A percentile compares a stretch with the other conserved stretches of the same genome.
Conservation (phyloP, 768 basidiomycete genomes). For the Xanthoconium stramineum region DNA sequence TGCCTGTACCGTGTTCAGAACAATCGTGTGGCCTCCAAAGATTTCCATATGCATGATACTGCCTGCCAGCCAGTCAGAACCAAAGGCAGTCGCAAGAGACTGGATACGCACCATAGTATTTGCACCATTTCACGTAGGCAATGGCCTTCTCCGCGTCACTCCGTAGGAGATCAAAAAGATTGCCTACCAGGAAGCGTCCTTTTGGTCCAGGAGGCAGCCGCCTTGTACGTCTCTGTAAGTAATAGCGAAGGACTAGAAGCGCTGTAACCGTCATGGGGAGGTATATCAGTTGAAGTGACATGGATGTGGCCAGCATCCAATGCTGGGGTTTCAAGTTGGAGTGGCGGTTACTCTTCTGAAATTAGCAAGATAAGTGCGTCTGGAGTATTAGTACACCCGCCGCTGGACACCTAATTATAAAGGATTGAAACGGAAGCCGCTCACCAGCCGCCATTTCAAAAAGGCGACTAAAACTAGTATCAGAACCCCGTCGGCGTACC, state of each 20-base stretch:
- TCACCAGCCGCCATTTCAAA: no score
- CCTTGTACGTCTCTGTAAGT: not conserved
- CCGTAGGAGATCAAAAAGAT: not conserved
- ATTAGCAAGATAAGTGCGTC: no score
- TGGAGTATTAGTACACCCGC: no score
- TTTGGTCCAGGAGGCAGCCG: conserved; percentile 1
- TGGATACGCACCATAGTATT: not conserved
- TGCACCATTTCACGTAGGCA: not conserved
- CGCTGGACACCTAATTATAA: no score
- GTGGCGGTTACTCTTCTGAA: no score
- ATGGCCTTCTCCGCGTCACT: not conserved
- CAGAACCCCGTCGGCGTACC: no score
- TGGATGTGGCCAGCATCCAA: not conserved
- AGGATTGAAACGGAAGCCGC: no score
- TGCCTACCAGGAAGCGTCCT: not conserved
- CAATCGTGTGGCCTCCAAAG: not conserved
- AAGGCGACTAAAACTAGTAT: no score
- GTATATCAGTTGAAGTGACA: not conserved
- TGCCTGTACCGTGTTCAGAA: not conserved
- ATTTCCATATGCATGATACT: not conserved
- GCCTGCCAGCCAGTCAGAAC: not conserved
- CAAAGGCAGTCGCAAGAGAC: not conserved
- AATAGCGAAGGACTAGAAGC: not conserved
- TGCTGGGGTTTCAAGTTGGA: no score
- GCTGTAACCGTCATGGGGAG: not conserved